Base-by-base conservation (phyloP, 768 basidiomycete genomes). In the Mycena galericulata region DNA sequence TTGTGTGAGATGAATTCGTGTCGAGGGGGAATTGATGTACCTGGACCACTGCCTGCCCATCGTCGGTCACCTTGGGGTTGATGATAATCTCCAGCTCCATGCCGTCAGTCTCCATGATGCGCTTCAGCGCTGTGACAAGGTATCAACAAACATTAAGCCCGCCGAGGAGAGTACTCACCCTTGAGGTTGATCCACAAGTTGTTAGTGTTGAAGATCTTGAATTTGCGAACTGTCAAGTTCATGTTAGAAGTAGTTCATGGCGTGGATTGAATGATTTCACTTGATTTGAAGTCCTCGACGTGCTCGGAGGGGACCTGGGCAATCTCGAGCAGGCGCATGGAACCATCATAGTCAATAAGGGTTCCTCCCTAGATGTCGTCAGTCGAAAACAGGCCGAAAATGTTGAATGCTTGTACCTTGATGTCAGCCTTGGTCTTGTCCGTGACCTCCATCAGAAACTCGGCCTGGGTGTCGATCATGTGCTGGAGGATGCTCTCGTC, bases 21-120 rank as follows among this genome's bases (percentile, higher is more conserved):
- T 45, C 34, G 45, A 26, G 40, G 41, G 34, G 43, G 46, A 20
- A 62, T 40, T 58, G 59, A 41, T 75, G 57, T 73, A 86, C 87
- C 85, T 92, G 95, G 73, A 98, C 88, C 76, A 98, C 92, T 36
- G 94, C 85, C 70, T 91, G 88, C 18, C 96, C 97, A 67, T 93
- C 90, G 73, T 97, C 96, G 30, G 89, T 93, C 67, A 86, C 87
- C 87, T 97, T 95, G 73, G 90, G 90, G 84, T 97, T 97, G 82
- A 96, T 90, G 82, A 97, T 97, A 81, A 98, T 97, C 77, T 98
- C 97, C 54, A 98, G 87, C 78, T 95, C 94, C 86, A 98, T 90
- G 59, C 87, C 88, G 73, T 96, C 94, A 38, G 81, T 86, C 70
- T 94, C 93, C 92, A 97, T 94, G 74, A 97, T 86, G 62, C 90